phyloP scores from a whole-genome alignment of 2,329 filamentous ascomycete species.

The Diatrype stigma region DNA sequence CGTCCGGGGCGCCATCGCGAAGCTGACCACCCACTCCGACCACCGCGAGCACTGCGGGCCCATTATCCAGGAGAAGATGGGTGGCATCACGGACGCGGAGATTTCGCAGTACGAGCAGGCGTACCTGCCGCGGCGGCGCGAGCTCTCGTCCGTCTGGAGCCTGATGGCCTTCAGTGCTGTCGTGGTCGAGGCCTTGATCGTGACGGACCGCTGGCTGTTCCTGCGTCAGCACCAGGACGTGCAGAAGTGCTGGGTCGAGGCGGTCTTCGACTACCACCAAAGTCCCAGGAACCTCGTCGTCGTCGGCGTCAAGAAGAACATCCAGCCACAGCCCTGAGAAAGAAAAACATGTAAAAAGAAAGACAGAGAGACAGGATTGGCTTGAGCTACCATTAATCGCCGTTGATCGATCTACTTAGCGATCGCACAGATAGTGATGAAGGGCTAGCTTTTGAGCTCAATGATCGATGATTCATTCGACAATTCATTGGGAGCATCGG shows the following conservation, averaged over 20 bases:
- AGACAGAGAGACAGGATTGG: no score
- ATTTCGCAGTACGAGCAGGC: conserved; percentile 64
- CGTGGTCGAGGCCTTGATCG: conserved; percentile 85
- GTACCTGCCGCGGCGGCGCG: conserved; percentile 66
- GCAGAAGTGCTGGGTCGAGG: conserved; percentile 80
- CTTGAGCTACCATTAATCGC: no score
- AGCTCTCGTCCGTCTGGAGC: conserved; percentile 85
- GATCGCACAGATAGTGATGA: no score
- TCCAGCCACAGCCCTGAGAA: conserved; percentile 8
- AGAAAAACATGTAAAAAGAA: no score
- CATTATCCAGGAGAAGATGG: conserved; percentile 63
- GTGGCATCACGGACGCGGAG: conserved; percentile 66
- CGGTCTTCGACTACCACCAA: conserved; percentile 81
- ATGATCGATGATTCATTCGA: no score
- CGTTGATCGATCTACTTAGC: no score
- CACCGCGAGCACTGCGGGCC: conserved; percentile 50
- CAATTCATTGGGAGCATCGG: no score
- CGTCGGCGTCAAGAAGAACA: conserved; percentile 74
- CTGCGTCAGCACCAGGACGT: conserved; percentile 73
- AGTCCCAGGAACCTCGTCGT: conserved; percentile 92
- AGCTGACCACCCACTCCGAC: conserved; percentile 58
- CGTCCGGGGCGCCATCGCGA: conserved; percentile 73
- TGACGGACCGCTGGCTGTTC: conserved; percentile 85
- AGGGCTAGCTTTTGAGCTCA: no score
- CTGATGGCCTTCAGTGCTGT: conserved; percentile 94